Evolutionary conservation across 2,329 filamentous ascomycete species (phyloP), one percentile per base, ranked within the genome.

Genomic region (Chalaropsis thielavioides): DNA sequence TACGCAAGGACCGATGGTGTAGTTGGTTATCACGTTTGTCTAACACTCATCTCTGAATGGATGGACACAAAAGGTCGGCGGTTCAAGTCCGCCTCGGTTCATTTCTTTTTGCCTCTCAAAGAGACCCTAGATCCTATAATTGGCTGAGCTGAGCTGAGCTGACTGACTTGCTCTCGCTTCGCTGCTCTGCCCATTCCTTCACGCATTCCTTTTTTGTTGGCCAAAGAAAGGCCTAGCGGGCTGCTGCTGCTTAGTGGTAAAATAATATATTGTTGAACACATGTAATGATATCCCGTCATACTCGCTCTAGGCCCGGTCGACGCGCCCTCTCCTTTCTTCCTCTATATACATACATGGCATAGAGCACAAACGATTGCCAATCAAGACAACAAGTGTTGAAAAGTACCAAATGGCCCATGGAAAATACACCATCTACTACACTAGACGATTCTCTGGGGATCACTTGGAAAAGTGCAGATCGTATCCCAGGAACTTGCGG

Each of bases 391-490:
- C 8, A 51, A 24, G 22, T 38, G 10, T 38, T 38, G 35, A 38
- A 38, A 38, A 38, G 35, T 38, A 38, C 6, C 35, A 38, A 8
- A 19, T 24, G 46, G 46, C 15, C 10, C 19, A 5, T 15, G 24
- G 15, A 27, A 24, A 51, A 51, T 1, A 46, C 15, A n/a, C 43
- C 19, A 24, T 51, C 46, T 24, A 11, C 46, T 24, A 11, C 35
- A 27, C 11, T 24, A 15, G 19, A 24, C 46, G 11, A 4, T 13
- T 51, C 10, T 27, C 5, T 6, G 19, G 3, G 35, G 15, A 68
- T 78, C 88, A 99, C 83, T 99, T 99, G 67, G 94, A 94, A 79
- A 99, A 99, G 78, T 99, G 94, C 73, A 99, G 81, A 75, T 99
- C 94, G 74, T 97, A 99, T 69, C 89, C 89, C 69, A 99, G 81